Conservation (phyloP, 2,329 filamentous ascomycete genomes). For the Aspergillus proliferans region DNA sequence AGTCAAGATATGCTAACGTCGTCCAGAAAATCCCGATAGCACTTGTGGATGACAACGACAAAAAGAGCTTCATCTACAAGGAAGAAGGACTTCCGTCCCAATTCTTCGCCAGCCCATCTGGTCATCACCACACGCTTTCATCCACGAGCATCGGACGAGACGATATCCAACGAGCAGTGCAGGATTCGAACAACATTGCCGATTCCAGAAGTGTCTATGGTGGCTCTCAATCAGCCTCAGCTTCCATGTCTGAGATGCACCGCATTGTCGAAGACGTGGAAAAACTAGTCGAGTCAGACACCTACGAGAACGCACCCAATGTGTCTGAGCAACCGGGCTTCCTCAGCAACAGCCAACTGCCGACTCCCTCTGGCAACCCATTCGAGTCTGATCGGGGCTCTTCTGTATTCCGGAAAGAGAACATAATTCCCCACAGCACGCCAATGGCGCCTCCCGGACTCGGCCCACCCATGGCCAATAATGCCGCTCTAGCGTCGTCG, state of each 20-base stretch:
- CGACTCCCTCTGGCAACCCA: conserved; percentile 19
- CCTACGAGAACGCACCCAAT: conserved; percentile 28
- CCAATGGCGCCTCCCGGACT: conserved; percentile 31
- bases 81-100: conserved; percentile 49
- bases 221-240: conserved; percentile 44
- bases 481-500: conserved; percentile 18
- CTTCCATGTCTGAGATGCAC: conserved; percentile 37
- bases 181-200: conserved; percentile 16
- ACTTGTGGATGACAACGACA: conserved; percentile 41
- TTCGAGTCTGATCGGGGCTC: conserved; percentile 16
- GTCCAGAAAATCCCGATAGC: conserved; percentile 43
- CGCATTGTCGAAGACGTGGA: conserved; percentile 36
- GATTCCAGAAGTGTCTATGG: conserved; percentile 29
- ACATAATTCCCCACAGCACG: conserved; percentile 15
- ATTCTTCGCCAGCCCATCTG: conserved; percentile 41
- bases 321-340: conserved; percentile 23
- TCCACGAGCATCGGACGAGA: conserved; percentile 37
- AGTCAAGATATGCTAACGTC: conserved; percentile 13
- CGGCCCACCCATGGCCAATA: conserved; percentile 15
- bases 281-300: conserved; percentile 35
- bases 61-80: conserved; percentile 46
- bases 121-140: conserved; percentile 36
- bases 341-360: conserved; percentile 14
- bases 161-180: conserved; percentile 26
- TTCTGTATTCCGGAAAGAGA: conserved; percentile 16